These are phyloP conservation scores for Linnemannia exigua DNA, from an alignment of 192 early-diverging fungal species.

Conservation along the genomic window DNA sequence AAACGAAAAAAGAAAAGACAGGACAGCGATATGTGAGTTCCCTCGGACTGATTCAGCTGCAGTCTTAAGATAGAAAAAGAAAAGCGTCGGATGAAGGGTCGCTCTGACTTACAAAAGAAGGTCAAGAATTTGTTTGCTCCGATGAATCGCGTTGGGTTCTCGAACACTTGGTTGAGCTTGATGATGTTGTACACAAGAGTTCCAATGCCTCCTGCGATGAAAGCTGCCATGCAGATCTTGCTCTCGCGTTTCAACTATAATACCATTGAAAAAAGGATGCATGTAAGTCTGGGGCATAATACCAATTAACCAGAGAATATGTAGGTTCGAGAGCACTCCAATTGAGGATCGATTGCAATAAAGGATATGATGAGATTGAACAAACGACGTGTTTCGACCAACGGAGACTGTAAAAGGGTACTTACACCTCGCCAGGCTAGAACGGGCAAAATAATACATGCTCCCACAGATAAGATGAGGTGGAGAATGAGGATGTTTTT, in stretches of 20 bases:
- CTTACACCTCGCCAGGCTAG: constrained; percentile 71
- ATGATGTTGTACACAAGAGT: constrained; percentile 79
- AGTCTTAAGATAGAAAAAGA: neutral
- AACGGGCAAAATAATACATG: constrained; percentile 63
- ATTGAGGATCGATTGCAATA: neutral
- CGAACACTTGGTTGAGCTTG: constrained; percentile 73
- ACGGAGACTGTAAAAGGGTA: constrained; percentile 1
- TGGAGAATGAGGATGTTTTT: constrained; percentile 54
- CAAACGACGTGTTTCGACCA: neutral
- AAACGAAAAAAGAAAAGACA: no score
- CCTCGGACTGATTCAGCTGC: neutral
- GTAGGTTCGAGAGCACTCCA: neutral
- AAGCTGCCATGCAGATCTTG: constrained; percentile 69
- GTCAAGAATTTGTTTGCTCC: constrained; percentile 68
- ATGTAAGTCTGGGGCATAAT: neutral
- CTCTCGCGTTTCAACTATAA: constrained; percentile 64
- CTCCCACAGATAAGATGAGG: constrained; percentile 61
- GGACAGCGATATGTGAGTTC: neutral
- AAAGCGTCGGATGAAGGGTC: neutral
- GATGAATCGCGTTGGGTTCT: constrained; percentile 43
- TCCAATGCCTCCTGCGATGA: constrained; percentile 70
- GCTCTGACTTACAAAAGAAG: constrained; percentile 68
- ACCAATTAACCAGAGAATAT: neutral
- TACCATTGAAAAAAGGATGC: neutral
- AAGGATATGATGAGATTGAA: neutral